Base-by-base conservation (phyloP, 1,139 yeast genomes). In the Pichia sp. region DNA sequence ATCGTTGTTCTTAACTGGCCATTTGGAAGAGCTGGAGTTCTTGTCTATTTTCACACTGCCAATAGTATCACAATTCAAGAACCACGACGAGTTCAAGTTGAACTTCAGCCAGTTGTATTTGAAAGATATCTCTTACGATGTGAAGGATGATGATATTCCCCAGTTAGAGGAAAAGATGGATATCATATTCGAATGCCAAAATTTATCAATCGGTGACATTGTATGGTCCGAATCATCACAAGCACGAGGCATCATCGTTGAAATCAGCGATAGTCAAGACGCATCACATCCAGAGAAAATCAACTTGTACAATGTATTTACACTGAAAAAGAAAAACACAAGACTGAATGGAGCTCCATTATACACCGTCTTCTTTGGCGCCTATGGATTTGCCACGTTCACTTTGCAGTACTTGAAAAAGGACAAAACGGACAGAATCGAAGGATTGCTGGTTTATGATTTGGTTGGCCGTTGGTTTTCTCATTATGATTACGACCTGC, bases 381-480 rank as follows among this genome's bases (percentile, higher is more conserved):
- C 49, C 9, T 43, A 40, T 20, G 49, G 49, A 31, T 46, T 30
- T 38, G 49, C 49, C 2, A 42, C 49, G 4, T 46, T 46, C 37
- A 31, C 49, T 2, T 34, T 41, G 11, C 41, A 42, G 12, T 42
- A 38, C 22, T 33, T 46, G 5, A 42, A 46, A 39, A 38, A 33
- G 18, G 49, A 46, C 27, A 33, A 31, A 32, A 39, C 24, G 20
- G 49, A 46, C 27, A 24, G 49, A 15, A 34, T 46, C 27, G 49
- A 46, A 38, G 44, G 58, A 40, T 19, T 54, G 45, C 22, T 47
- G 10, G 35, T 41, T 21, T 50, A 53, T 42, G 60, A 56, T 43
- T 39, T 39, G 10, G 31, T 58, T 5, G 61, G 61, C 4, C 36
- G 40, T 15, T 50, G 53, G 50, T 58, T 58, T 39, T 38, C 40